Evolutionary conservation across 371 early-diverging fungal species (phyloP).

Genomic region (Mucor velutinosus): DNA sequence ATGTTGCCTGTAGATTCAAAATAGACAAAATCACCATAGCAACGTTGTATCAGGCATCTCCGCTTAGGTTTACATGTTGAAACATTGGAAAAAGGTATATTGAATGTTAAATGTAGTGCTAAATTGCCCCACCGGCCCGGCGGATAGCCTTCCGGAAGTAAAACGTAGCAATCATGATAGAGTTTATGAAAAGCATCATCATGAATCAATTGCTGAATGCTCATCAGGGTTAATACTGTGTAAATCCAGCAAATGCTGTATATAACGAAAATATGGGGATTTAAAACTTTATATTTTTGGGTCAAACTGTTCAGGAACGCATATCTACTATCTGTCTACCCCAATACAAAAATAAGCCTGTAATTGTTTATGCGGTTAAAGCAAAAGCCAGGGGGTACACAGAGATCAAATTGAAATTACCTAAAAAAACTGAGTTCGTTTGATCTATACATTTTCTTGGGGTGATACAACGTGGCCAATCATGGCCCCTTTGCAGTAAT

Average conservation of each 20-base stretch:
- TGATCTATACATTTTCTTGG: conserved; percentile 12
- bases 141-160: neutral
- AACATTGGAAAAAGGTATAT: neutral
- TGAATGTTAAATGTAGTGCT: neutral
- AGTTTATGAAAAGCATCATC: neutral
- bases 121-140: neutral
- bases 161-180: neutral
- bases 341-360: conserved; percentile 4
- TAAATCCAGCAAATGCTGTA: neutral
- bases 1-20: neutral
- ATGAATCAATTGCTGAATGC: neutral
- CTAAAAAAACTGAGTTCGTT: neutral
- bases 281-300: neutral
- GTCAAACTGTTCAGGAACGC: neutral
- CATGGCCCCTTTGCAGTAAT: conserved; percentile 1
- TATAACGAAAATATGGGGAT: conserved; percentile 1
- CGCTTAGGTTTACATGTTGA: neutral
- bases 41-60: neutral
- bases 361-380: conserved; percentile 4
- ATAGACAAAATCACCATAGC: neutral
- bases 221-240: neutral
- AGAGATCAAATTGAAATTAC: neutral
- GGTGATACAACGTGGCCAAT: conserved; percentile 25
- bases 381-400: neutral
- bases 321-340: conserved; percentile 2